Conservation (phyloP, 805 yeast genomes). For the Kodamaea nitidulidarum region DNA sequence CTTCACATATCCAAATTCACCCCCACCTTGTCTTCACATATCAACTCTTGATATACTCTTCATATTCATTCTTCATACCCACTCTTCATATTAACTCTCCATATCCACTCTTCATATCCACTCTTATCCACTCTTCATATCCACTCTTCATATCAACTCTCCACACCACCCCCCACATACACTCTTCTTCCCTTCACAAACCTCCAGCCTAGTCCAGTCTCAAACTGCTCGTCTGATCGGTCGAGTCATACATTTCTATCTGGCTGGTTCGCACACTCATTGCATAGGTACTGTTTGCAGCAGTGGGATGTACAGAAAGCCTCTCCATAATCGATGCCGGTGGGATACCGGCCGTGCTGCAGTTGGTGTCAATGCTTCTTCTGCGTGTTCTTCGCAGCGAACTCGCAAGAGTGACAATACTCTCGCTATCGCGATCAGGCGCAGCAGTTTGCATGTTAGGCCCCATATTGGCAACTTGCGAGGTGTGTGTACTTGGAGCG, state of each 20-base stretch:
- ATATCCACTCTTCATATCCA: too few species aligned
- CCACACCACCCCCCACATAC: neutral
- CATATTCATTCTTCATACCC: too few species aligned
- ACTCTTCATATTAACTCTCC: too few species aligned
- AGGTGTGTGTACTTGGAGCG: constrained; percentile 35
- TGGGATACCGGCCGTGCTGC: constrained; percentile 65
- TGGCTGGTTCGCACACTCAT: constrained; percentile 15
- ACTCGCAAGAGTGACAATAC: constrained; percentile 41
- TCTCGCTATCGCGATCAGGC: constrained; percentile 38
- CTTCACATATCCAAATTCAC: too few species aligned
- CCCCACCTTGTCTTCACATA: too few species aligned
- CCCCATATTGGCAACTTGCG: constrained; percentile 10
- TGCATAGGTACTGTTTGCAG: constrained; percentile 22
- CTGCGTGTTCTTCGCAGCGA: constrained; percentile 36
- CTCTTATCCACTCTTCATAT: too few species aligned
- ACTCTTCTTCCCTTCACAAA: neutral
- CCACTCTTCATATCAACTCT: too few species aligned
- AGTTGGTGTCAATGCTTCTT: constrained; percentile 49
- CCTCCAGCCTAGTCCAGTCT: constrained; percentile 1
- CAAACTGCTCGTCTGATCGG: constrained; percentile 14
- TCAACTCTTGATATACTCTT: too few species aligned
- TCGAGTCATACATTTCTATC: constrained; percentile 13
- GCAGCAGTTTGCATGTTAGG: constrained; percentile 11
- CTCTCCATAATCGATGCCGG: constrained; percentile 71
- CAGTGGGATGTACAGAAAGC: constrained; percentile 31